Evolutionary conservation across 768 basidiomycete genomes (phyloP).

Genomic region (Mycena galericulata): DNA sequence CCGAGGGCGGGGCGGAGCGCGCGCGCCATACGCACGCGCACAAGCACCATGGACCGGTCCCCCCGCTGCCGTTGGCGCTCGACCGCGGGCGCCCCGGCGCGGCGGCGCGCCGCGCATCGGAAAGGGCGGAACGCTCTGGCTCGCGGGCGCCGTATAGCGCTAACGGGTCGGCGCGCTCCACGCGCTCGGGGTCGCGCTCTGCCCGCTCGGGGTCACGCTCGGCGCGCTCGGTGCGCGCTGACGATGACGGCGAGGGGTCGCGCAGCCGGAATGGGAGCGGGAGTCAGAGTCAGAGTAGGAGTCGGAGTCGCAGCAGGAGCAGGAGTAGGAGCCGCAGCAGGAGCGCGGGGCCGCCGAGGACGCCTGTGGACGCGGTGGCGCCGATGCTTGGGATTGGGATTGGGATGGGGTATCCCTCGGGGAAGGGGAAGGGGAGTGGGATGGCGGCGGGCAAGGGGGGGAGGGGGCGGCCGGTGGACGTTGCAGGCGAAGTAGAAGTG

Average conservation of each 20-base stretch:
- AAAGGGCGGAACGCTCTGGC: slow-evolving; percentile 24
- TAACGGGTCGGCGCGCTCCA: too few relatives aligned
- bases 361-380: slow-evolving; percentile 24
- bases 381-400: slow-evolving; percentile 23
- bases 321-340: slow-evolving; percentile 21
- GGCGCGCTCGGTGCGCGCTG: neutral
- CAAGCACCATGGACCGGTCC: neutral
- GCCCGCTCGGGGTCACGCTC: neutral
- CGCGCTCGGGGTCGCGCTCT: neutral
- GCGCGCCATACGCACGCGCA: neutral
- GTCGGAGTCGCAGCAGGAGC: slow-evolving; percentile 20
- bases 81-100: slow-evolving; percentile 27
- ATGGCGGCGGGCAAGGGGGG: neutral
- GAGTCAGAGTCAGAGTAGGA: too few relatives aligned
- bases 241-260: too few relatives aligned
- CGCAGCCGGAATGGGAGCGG: neutral
- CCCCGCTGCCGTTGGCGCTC: neutral
- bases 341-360: slow-evolving; percentile 26
- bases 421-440: neutral
- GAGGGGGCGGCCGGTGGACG: neutral
- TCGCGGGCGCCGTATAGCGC: slow-evolving; percentile 29
- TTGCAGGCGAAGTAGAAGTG: neutral
- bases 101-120: slow-evolving; percentile 14
- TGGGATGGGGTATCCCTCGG: slow-evolving; percentile 15
- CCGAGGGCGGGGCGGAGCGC: neutral